Evolutionary conservation across 257 asterid species (phyloP).

Genomic region (Buddleja alternifolia): DNA sequence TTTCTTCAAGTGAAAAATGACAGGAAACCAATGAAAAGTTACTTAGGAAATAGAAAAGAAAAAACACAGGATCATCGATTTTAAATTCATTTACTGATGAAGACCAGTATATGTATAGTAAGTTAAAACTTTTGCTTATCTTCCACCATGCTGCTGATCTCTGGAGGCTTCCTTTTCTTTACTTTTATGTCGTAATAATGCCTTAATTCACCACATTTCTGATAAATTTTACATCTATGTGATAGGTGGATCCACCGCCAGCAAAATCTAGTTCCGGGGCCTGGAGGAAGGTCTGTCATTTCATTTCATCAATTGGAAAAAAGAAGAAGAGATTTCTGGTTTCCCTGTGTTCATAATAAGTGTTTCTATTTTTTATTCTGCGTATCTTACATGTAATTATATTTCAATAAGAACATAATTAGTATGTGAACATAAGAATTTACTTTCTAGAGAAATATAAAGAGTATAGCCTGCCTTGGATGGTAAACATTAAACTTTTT

Average conservation of each 20-base stretch:
- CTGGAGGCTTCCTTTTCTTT: background rate
- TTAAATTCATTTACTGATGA: too few species aligned
- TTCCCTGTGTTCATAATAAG: background rate
- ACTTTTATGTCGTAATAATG: background rate
- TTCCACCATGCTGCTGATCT: background rate
- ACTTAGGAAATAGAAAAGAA: too few species aligned
- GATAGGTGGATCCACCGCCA: slow-evolving; percentile 55
- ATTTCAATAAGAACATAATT: background rate
- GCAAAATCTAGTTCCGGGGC: slow-evolving; percentile 49
- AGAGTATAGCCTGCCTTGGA: background rate
- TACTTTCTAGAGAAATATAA: background rate
- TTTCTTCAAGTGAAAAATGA: too few species aligned
- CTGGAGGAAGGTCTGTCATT: slow-evolving; percentile 51
- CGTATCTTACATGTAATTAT: background rate
- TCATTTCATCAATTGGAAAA: slow-evolving; percentile 18
- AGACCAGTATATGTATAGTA: too few species aligned
- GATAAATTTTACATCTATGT: slow-evolving; percentile 16
- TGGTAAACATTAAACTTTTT: background rate
- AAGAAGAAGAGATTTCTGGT: background rate
- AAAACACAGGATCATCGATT: too few species aligned
- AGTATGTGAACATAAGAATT: background rate
- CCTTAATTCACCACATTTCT: slow-evolving; percentile 5
- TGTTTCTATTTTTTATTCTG: background rate
- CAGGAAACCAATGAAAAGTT: too few species aligned
- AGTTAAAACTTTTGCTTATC: too few species aligned